Conservation (phyloP, 495 filamentous ascomycete genomes). For the Neurospora intermedia region DNA sequence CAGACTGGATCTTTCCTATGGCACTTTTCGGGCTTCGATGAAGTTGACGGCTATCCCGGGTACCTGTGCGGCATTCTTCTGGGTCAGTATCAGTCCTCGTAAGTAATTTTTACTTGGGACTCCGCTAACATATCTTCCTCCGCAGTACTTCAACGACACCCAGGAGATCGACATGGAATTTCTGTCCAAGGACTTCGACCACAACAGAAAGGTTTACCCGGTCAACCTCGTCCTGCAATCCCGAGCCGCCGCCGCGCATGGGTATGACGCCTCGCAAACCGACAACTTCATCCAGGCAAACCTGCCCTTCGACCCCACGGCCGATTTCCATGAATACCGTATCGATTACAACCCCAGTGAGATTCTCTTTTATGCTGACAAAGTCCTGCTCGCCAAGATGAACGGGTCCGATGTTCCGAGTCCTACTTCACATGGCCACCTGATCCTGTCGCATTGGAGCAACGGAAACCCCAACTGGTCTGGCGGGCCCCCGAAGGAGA, state of each 20-base stretch:
- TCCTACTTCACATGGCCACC: constrained; percentile 46
- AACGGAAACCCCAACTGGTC: constrained; percentile 63
- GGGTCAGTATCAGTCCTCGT: constrained; percentile 35
- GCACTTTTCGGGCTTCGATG: constrained; percentile 56
- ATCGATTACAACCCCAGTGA: constrained; percentile 56
- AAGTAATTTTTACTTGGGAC: neutral
- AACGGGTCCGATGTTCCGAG: constrained; percentile 43
- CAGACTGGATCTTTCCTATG: constrained; percentile 50
- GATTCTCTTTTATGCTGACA: constrained; percentile 59
- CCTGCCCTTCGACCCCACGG: constrained; percentile 52
- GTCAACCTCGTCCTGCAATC: constrained; percentile 68
- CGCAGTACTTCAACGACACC: constrained; percentile 61
- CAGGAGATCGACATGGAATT: constrained; percentile 76
- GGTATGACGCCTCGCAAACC: constrained; percentile 47
- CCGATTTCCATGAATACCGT: constrained; percentile 61
- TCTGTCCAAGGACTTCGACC: constrained; percentile 49
- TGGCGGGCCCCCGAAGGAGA: constrained; percentile 49
- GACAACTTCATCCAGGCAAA: constrained; percentile 41
- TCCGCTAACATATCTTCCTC: neutral
- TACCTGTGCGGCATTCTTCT: constrained; percentile 71
- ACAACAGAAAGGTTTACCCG: constrained; percentile 34
- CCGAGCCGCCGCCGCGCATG: constrained; percentile 37
- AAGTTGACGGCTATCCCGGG: constrained; percentile 47
- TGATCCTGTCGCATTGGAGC: constrained; percentile 67
- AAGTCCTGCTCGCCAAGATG: constrained; percentile 42